Evolutionary conservation across 495 filamentous ascomycete genomes (phyloP), one percentile per base, ranked within the genome.

Genomic region (Glonium stellatum): DNA sequence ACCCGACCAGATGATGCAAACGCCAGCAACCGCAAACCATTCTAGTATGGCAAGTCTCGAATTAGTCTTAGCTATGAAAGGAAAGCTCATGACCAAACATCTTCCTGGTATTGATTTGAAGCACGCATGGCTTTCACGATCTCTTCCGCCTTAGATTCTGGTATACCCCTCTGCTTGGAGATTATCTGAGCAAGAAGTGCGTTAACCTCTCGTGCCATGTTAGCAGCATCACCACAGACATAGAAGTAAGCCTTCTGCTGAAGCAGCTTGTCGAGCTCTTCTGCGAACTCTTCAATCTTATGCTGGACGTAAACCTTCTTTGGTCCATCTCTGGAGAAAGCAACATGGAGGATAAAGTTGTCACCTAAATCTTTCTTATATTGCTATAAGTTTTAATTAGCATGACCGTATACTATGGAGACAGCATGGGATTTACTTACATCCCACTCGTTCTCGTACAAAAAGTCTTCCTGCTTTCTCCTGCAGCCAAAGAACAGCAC

Each of bases 291-390:
- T 72, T 86, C 82, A 58, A 99, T 79, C 60, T 88, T 80, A 73
- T 99, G 92, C 74, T 99, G 93, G 5, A 99, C 93, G 69, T 99
- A 99, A 36, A 99, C 88, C 78, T 99, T 99, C 72, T 90, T 76
- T 35, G 80, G 65, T 0, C 79, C 79, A 60, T 97, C 89, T 62
- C 93, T 84, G 9, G 93, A 99, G 77, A 99, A 99, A 50, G 93
- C 93, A 23, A 86, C 90, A 71, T 97, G 82, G 54, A 97, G 73
- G 69, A 88, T 84, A 70, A 99, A 90, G 13, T 85, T 85, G 70
- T 92, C 88, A 54, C 92, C 92, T 49, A 99, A 82, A 50, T 82
- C 82, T 58, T 88, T 72, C 72, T 88, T 83, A 74, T 87, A 95
- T 73, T 84, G 78, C 93, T 97, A 67, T 35, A 25, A n/a, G 27